Conservation (phyloP, 768 basidiomycete species). For the Podaxis rugospora region DNA sequence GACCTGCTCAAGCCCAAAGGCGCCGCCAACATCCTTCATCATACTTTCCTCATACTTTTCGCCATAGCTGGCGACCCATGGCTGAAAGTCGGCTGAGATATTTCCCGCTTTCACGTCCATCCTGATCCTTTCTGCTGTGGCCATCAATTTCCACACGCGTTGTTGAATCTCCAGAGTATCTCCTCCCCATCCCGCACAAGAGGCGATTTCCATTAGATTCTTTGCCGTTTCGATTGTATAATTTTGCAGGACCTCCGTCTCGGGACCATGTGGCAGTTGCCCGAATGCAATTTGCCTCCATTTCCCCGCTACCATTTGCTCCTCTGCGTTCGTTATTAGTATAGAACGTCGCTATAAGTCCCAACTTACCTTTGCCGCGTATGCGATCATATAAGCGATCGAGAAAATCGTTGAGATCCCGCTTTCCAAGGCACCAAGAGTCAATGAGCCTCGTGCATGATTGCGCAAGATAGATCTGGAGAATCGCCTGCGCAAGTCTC, state of each 20-base stretch:
- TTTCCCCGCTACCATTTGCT: conserved; percentile 30
- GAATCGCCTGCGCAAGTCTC: conserved; percentile 4
- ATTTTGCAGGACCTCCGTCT: not conserved
- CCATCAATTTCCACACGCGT: not conserved
- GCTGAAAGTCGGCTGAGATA: not conserved
- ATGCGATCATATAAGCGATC: conserved; percentile 20
- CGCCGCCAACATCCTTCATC: not conserved
- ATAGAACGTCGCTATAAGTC: too few relatives aligned
- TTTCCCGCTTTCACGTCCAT: not conserved
- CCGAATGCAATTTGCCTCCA: conserved; percentile 46
- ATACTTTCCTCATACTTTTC: not conserved
- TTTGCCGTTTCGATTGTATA: not conserved
- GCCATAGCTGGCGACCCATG: not conserved
- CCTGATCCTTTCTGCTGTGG: not conserved
- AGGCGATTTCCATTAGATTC: not conserved
- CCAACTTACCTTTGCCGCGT: not conserved
- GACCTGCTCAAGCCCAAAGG: not conserved
- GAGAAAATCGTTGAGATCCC: conserved; percentile 27
- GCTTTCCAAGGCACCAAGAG: conserved; percentile 34
- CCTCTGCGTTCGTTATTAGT: not conserved
- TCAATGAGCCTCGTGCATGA: conserved; percentile 29
- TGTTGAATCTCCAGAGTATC: not conserved
- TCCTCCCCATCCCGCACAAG: not conserved
- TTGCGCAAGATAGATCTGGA: conserved; percentile 10
- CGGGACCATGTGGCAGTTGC: not conserved